These are phyloP conservation scores for Geotrichum histeridarum DNA, from an alignment of 1,139 yeast genomes.

Conservation along the genomic window DNA sequence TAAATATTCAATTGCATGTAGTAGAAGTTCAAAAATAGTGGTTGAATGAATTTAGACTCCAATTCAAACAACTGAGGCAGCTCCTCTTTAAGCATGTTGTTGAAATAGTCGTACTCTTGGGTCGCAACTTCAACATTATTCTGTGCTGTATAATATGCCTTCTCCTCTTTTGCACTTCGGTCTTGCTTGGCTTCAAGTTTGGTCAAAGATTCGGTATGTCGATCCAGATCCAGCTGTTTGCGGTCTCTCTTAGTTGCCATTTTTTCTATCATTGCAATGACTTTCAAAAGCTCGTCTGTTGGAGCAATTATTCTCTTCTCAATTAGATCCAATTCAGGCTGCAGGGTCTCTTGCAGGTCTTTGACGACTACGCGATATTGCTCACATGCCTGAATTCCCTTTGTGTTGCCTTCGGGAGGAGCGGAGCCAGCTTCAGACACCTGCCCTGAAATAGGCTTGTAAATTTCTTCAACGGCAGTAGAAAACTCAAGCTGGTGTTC, in stretches of 20 bases:
- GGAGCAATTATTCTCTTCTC: slow-evolving; percentile 86
- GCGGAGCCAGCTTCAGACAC: slow-evolving; percentile 81
- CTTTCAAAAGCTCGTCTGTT: slow-evolving; percentile 79
- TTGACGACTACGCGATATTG: slow-evolving; percentile 82
- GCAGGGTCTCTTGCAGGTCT: slow-evolving; percentile 74
- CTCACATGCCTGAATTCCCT: slow-evolving; percentile 89
- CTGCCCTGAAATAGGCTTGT: slow-evolving; percentile 91
- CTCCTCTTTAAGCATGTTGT: slow-evolving; percentile 86
- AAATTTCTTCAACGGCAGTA: slow-evolving; percentile 88
- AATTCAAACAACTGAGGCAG: slow-evolving; percentile 78
- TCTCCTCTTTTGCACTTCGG: slow-evolving; percentile 80
- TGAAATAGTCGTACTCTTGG: slow-evolving; percentile 91
- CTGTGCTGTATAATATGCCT: slow-evolving; percentile 78
- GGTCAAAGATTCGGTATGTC: slow-evolving; percentile 62
- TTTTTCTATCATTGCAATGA: slow-evolving; percentile 76
- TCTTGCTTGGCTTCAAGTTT: slow-evolving; percentile 80
- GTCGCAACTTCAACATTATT: slow-evolving; percentile 86
- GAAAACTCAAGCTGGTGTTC: slow-evolving; percentile 89
- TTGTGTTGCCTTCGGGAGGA: slow-evolving; percentile 87
- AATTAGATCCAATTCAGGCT: slow-evolving; percentile 89
- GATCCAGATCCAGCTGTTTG: slow-evolving; percentile 88
- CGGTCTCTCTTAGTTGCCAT: slow-evolving; percentile 94
- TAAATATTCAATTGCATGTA: slow-evolving; percentile 96
- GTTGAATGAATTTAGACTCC: slow-evolving; percentile 88
- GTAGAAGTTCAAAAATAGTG: slow-evolving; percentile 86